Evolutionary conservation across 495 filamentous ascomycete genomes (phyloP).

Genomic region (Xylaria scruposa): DNA sequence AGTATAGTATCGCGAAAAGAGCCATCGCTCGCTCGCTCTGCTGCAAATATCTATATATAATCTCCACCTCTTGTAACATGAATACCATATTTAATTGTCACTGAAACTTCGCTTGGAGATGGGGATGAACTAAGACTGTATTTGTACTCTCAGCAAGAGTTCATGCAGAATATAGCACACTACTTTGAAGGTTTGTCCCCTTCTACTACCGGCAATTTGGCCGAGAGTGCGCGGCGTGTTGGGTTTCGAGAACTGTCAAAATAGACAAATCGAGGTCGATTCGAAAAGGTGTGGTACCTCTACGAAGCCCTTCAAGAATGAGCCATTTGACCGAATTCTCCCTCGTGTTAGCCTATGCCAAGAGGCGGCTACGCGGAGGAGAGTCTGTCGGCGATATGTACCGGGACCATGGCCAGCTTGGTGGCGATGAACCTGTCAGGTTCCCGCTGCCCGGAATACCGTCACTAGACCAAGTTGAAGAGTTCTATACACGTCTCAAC

Average conservation of each 20-base stretch:
- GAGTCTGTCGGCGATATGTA: conserved; percentile 13
- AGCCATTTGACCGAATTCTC: conserved; percentile 23
- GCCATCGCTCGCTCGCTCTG: not conserved
- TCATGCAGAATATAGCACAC: not conserved
- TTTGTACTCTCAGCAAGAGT: not conserved
- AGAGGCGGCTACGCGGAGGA: conserved; percentile 21
- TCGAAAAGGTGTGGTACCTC: not conserved
- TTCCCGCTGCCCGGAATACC: conserved; percentile 29
- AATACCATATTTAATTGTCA: not conserved
- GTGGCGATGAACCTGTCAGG: not conserved
- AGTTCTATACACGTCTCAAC: conserved; percentile 28
- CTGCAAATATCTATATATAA: not conserved
- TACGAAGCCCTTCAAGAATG: not conserved
- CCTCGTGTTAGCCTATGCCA: conserved; percentile 24
- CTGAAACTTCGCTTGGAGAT: not conserved
- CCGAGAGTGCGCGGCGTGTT: not conserved
- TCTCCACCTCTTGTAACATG: not conserved
- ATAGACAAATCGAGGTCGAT: not conserved
- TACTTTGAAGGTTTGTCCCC: not conserved
- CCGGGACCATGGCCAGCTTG: conserved; percentile 18
- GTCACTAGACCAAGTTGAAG: conserved; percentile 21
- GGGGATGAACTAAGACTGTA: not conserved
- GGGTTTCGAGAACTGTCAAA: not conserved
- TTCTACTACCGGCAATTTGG: not conserved
- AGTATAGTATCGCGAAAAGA: not conserved